Conservation (phyloP, 345 rosid species). For the Conringia planisiliqua region DNA sequence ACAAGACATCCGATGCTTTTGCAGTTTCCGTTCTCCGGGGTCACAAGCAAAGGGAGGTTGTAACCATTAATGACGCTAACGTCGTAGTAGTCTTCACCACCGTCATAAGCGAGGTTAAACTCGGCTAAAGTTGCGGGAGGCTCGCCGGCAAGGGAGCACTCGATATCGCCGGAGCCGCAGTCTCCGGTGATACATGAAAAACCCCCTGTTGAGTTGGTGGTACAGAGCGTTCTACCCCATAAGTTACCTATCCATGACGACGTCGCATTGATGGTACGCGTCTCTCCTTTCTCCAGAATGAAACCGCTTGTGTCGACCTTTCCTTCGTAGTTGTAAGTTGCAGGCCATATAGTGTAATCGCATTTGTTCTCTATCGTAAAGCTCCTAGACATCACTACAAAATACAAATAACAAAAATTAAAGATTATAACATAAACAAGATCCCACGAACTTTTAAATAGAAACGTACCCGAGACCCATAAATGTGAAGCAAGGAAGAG, state of each 20-base stretch:
- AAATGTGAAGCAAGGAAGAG: neutral
- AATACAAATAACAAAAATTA: neutral
- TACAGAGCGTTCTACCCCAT: conserved; percentile 55
- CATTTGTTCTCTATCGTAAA: conserved; percentile 54
- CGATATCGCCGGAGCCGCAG: conserved; percentile 45
- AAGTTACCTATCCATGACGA: conserved; percentile 51
- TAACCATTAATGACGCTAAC: conserved; percentile 38
- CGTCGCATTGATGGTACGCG: conserved; percentile 17
- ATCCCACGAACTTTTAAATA: neutral
- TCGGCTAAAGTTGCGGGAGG: conserved; percentile 55
- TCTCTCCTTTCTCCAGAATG: conserved; percentile 30
- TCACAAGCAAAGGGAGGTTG: conserved; percentile 30
- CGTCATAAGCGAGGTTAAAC: conserved; percentile 36
- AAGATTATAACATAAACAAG: neutral
- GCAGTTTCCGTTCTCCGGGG: conserved; percentile 12
- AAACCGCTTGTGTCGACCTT: conserved; percentile 49
- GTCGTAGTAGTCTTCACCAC: conserved; percentile 46
- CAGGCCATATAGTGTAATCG: conserved; percentile 56
- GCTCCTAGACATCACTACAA: conserved; percentile 9
- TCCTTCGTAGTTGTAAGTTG: conserved; percentile 32
- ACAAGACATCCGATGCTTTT: conserved; percentile 25
- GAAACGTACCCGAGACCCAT: conserved; percentile 7
- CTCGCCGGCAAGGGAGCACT: conserved; percentile 37
- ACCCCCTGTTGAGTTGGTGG: neutral
- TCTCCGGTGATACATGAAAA: conserved; percentile 35